phyloP scores from a whole-genome alignment of 2,329 filamentous ascomycete species.

The Microcyclospora pomicola region DNA sequence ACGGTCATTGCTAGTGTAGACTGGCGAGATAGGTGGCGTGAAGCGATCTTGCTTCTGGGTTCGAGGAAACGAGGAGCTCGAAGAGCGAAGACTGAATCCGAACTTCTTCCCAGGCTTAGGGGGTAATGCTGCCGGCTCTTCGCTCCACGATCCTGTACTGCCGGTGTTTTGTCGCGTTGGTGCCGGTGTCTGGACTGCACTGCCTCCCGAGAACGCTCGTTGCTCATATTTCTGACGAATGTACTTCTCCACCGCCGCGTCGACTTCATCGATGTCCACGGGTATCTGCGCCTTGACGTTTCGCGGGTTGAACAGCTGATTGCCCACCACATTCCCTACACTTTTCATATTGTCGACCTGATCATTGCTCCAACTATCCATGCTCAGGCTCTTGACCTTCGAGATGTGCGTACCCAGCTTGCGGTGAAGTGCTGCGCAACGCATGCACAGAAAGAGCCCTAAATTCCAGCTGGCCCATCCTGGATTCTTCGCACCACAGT shows the following conservation, averaged over 20 bases:
- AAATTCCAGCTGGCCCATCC: slow-evolving; percentile 98
- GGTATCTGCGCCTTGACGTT: slow-evolving; percentile 73
- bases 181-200: slow-evolving; percentile 4
- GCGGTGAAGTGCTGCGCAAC: slow-evolving; percentile 86
- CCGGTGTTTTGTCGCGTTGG: slow-evolving; percentile 41
- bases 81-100: slow-evolving; percentile 52
- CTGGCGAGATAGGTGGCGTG: slow-evolving; percentile 24
- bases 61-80: slow-evolving; percentile 54
- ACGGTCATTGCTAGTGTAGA: slow-evolving; percentile 16
- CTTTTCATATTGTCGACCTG: slow-evolving; percentile 98
- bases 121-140: slow-evolving; percentile 43
- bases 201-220: slow-evolving; percentile 33
- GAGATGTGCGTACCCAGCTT: slow-evolving; percentile 96
- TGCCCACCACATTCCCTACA: slow-evolving; percentile 73
- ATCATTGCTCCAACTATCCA: slow-evolving; percentile 93
- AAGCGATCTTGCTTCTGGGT: slow-evolving; percentile 30
- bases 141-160: slow-evolving; percentile 41
- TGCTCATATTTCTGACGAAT: slow-evolving; percentile 89
- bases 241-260: slow-evolving; percentile 88
- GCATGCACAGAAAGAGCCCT: slow-evolving; percentile 94
- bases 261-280: slow-evolving; percentile 80
- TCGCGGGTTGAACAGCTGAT: slow-evolving; percentile 77
- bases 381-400: slow-evolving; percentile 96
- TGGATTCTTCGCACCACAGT: slow-evolving; percentile 85
- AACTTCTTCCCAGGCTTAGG: slow-evolving; percentile 48